A percentile compares a stretch with the other conserved stretches of the same genome.
These are phyloP conservation scores for Oryza coarctata DNA, from an alignment of 176 grass and related monocot species.

Conservation along the genomic window DNA sequence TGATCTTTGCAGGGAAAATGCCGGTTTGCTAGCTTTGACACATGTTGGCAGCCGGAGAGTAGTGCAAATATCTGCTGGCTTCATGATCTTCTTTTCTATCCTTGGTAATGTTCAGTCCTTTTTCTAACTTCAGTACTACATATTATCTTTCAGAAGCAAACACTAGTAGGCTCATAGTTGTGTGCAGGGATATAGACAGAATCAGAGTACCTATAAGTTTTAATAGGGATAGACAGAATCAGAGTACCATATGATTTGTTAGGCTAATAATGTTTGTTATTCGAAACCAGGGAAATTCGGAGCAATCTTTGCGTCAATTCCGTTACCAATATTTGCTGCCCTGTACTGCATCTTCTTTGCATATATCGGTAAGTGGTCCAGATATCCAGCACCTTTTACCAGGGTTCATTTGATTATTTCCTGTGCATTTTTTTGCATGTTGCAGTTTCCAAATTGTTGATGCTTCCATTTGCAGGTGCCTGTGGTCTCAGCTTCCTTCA, in stretches of 20 bases:
- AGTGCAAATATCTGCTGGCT: slow-evolving; percentile 63
- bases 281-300: slow-evolving; percentile 56
- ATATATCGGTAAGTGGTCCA: slow-evolving; percentile 42
- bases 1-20: slow-evolving; percentile 56
- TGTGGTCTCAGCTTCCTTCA: slow-evolving; percentile 60
- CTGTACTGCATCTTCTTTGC: slow-evolving; percentile 63
- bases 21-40: slow-evolving; percentile 56
- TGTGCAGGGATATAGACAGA: neutral
- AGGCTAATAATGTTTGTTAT: neutral
- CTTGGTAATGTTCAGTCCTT: slow-evolving; percentile 28
- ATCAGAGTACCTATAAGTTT: neutral
- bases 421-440: neutral
- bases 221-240: too few species aligned
- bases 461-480: slow-evolving; percentile 27
- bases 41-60: slow-evolving; percentile 64
- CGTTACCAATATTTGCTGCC: slow-evolving; percentile 50
- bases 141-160: neutral
- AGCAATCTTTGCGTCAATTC: slow-evolving; percentile 60
- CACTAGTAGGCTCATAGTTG: neutral
- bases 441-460: neutral
- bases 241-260: neutral
- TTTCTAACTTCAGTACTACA: neutral
- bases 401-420: neutral
- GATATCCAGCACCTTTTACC: neutral
- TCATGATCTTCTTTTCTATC: slow-evolving; percentile 67